phyloP scores from a whole-genome alignment of 2,329 filamentous ascomycete genomes.

The Triangularia verruculosa region DNA sequence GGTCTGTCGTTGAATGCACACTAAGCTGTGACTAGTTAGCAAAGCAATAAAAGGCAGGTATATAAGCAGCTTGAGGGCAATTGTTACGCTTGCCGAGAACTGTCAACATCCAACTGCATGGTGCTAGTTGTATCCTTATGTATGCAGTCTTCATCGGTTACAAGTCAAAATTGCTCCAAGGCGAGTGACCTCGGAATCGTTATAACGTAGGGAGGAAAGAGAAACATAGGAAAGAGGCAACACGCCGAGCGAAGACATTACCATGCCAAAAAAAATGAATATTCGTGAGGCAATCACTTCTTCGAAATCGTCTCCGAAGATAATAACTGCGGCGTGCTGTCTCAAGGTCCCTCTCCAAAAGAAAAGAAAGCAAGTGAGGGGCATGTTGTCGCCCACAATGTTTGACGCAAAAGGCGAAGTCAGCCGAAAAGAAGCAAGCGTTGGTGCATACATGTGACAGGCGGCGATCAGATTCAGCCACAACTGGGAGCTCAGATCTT shows the following conservation, averaged over 20 bases:
- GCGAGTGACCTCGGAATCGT: not conserved
- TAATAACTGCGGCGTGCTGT: not conserved
- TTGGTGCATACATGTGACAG: not conserved
- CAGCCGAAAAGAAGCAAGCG: not conserved
- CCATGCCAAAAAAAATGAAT: too few species aligned
- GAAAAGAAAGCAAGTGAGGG: not conserved
- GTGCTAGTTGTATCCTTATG: not conserved
- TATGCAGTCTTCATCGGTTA: not conserved
- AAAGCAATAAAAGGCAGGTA: not conserved
- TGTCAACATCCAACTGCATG: not conserved
- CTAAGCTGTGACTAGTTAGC: not conserved
- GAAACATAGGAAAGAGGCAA: not conserved
- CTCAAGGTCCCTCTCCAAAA: not conserved
- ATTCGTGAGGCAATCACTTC: not conserved
- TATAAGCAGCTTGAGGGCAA: not conserved
- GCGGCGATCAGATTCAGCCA: conserved; percentile 2
- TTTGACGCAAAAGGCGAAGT: not conserved
- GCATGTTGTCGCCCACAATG: not conserved
- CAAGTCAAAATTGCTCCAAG: not conserved
- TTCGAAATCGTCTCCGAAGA: not conserved
- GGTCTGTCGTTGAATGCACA: not conserved
- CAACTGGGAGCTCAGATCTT: conserved; percentile 4
- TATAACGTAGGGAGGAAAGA: not conserved
- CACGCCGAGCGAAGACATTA: too few species aligned
- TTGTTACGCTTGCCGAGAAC: not conserved